These are phyloP conservation scores for Thelephora terrestris DNA, from an alignment of 1,284 basidiomycete genomes.

Conservation along the genomic window DNA sequence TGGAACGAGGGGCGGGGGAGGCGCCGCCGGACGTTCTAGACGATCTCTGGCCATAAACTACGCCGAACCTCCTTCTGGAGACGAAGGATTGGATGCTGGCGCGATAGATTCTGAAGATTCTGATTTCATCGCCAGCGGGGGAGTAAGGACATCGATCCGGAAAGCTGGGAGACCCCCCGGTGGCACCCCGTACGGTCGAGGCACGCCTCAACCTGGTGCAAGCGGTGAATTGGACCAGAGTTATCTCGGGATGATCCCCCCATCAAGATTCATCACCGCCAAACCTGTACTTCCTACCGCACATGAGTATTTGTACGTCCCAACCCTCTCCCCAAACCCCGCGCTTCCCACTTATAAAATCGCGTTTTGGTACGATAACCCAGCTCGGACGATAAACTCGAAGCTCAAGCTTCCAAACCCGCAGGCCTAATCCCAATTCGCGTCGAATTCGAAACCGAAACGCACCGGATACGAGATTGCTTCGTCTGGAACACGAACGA, in stretches of 20 bases:
- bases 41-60: constrained; percentile 75
- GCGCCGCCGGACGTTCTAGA: constrained; percentile 35
- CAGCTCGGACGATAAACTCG: constrained; percentile 60
- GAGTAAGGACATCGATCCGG: constrained; percentile 34
- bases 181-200: constrained; percentile 20
- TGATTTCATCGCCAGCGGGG: constrained; percentile 47
- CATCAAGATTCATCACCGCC: constrained; percentile 66
- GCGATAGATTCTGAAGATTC: constrained; percentile 71
- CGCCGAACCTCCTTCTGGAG: constrained; percentile 76
- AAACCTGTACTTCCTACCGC: constrained; percentile 48
- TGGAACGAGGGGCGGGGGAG: constrained; percentile 45
- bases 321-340: background rate
- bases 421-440: constrained; percentile 83
- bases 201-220: background rate
- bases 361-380: background rate
- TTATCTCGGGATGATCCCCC: constrained; percentile 83
- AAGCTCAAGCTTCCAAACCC: constrained; percentile 51
- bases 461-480: constrained; percentile 85
- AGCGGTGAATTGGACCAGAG: constrained; percentile 66
- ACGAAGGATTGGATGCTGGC: constrained; percentile 70
- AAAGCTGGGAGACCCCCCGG: constrained; percentile 26
- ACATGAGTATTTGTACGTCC: constrained; percentile 40
- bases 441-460: constrained; percentile 90
- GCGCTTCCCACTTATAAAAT: constrained; percentile 1
- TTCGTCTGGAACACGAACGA: constrained; percentile 96